phyloP scores from a whole-genome alignment of 2,329 filamentous ascomycete species.

The Fusarium luffae region DNA sequence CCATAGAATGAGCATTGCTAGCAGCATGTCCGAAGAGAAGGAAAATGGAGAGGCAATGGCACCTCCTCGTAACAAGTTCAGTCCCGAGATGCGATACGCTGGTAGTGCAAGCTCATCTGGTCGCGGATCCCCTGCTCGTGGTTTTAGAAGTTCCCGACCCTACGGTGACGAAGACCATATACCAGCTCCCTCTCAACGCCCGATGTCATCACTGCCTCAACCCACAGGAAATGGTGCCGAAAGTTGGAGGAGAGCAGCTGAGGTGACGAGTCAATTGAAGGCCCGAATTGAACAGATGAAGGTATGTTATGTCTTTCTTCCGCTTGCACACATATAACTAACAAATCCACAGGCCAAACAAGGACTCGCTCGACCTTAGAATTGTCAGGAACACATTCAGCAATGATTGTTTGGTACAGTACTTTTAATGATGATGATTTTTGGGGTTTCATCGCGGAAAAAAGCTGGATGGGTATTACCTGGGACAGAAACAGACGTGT shows the following conservation, averaged over 20 bases:
- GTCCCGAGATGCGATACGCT: constrained; percentile 64
- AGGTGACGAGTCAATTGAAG: constrained; percentile 97
- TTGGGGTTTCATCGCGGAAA: constrained; percentile 31
- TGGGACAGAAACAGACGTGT: constrained; percentile 35
- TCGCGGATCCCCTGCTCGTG: constrained; percentile 68
- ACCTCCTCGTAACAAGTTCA: constrained; percentile 62
- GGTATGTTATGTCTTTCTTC: constrained; percentile 53
- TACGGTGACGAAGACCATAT: constrained; percentile 51
- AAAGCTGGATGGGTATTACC: constrained; percentile 36
- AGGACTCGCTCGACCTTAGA: constrained; percentile 58
- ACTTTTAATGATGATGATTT: constrained; percentile 43
- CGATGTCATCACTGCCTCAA: constrained; percentile 52
- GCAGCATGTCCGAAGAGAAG: constrained; percentile 78
- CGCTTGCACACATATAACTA: not conserved
- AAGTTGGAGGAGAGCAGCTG: constrained; percentile 96
- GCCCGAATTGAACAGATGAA: constrained; percentile 99
- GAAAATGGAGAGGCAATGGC: constrained; percentile 72
- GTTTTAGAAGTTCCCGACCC: constrained; percentile 57
- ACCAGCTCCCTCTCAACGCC: constrained; percentile 47
- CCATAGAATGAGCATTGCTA: constrained; percentile 71
- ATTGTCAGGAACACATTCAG: constrained; percentile 15
- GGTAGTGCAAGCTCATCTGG: constrained; percentile 65
- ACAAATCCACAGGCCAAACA: constrained; percentile 58
- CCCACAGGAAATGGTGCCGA: constrained; percentile 62
- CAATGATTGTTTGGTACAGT: constrained; percentile 21